phyloP scores from a whole-genome alignment of 2,329 filamentous ascomycete species.

The Emmonsiellopsis sp. region DNA sequence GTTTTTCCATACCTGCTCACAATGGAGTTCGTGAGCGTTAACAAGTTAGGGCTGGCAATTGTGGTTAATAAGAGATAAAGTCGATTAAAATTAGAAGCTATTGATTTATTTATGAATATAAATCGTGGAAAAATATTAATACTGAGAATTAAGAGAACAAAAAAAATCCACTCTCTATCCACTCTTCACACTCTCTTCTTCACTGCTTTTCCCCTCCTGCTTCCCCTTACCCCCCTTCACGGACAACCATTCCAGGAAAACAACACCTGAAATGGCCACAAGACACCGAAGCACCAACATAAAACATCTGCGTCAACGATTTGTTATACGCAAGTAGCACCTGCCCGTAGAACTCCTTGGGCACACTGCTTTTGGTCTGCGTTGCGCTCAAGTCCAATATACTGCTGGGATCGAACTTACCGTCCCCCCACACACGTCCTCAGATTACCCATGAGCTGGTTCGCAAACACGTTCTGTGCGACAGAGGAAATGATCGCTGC shows the following conservation, averaged over 20 bases:
- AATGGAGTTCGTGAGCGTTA: too few relatives aligned
- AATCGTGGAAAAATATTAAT: too few relatives aligned
- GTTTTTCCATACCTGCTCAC: too few relatives aligned
- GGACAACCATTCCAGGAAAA: slow-evolving; percentile 20
- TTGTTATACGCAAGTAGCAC: slow-evolving; percentile 19
- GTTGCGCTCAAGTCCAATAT: slow-evolving; percentile 19
- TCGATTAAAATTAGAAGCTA: too few relatives aligned
- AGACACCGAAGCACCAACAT: slow-evolving; percentile 18
- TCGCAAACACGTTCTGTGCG: slow-evolving; percentile 29
- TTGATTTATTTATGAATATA: too few relatives aligned
- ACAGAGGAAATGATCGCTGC: slow-evolving; percentile 36
- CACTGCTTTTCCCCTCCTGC: slow-evolving; percentile 4
- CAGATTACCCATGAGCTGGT: slow-evolving; percentile 6
- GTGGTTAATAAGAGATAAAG: too few relatives aligned
- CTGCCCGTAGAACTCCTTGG: slow-evolving; percentile 11
- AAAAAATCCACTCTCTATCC: neutral
- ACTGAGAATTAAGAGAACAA: too few relatives aligned
- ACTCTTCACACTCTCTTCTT: neutral
- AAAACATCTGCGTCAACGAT: slow-evolving; percentile 18
- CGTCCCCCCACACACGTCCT: slow-evolving; percentile 13
- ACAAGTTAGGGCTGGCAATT: too few relatives aligned
- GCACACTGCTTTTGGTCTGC: slow-evolving; percentile 15
- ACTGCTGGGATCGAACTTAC: slow-evolving; percentile 10
- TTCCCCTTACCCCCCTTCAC: slow-evolving; percentile 12
- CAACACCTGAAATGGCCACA: slow-evolving; percentile 14